phyloP scores from a whole-genome alignment of 2,329 filamentous ascomycete species.

The Calonectria naviculata region DNA sequence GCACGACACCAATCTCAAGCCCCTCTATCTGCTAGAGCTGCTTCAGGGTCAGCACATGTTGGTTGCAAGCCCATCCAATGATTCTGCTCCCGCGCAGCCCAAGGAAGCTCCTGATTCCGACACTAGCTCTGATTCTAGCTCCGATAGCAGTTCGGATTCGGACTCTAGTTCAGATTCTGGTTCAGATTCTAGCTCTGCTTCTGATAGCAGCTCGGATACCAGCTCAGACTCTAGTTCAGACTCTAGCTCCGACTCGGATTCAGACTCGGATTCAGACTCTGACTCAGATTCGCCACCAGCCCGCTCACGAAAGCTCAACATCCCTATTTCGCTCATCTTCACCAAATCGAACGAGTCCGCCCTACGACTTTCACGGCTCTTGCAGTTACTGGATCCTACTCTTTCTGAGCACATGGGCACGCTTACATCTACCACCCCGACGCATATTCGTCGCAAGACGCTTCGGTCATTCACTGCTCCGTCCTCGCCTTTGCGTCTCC shows the following conservation, averaged over 20 bases:
- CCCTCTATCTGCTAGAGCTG: slow-evolving; percentile 85
- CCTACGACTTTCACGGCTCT: slow-evolving; percentile 84
- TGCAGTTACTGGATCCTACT: slow-evolving; percentile 73
- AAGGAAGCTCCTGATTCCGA: slow-evolving; percentile 44
- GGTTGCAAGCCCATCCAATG: slow-evolving; percentile 26
- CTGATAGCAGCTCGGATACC: slow-evolving; percentile 49
- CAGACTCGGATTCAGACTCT: slow-evolving; percentile 45
- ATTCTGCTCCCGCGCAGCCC: slow-evolving; percentile 22
- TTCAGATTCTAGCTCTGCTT: slow-evolving; percentile 44
- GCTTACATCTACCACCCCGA: slow-evolving; percentile 83
- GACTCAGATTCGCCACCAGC: slow-evolving; percentile 39
- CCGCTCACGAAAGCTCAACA: slow-evolving; percentile 38
- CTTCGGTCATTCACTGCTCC: slow-evolving; percentile 74
- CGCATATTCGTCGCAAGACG: slow-evolving; percentile 74
- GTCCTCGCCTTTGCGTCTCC: slow-evolving; percentile 75
- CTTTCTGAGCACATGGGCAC: slow-evolving; percentile 71
- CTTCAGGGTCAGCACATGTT: slow-evolving; percentile 68
- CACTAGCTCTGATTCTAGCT: slow-evolving; percentile 43
- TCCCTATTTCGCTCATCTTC: slow-evolving; percentile 78
- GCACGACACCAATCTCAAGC: slow-evolving; percentile 77
- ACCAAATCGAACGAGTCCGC: slow-evolving; percentile 91
- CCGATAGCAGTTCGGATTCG: slow-evolving; percentile 39
- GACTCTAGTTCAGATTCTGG: slow-evolving; percentile 41
- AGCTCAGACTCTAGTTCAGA: slow-evolving; percentile 45
- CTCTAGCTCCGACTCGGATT: slow-evolving; percentile 39